These are phyloP conservation scores for Camellia sinensis DNA, from an alignment of 148 eudicot species.

Conservation along the genomic window DNA sequence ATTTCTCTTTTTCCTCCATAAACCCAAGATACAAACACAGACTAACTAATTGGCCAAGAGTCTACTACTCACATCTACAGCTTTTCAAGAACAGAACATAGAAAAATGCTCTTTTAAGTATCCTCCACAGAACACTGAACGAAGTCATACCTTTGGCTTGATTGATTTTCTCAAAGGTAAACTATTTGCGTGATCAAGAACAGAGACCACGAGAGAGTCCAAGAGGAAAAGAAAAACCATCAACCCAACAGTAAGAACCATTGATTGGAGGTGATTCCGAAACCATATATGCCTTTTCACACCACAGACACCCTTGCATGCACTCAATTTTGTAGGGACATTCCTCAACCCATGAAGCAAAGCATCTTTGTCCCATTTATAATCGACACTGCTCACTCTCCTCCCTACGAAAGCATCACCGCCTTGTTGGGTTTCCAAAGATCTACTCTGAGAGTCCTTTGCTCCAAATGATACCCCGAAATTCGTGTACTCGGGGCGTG, in stretches of 20 bases:
- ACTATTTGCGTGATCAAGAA: slow-evolving; percentile 38
- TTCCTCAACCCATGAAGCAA: slow-evolving; percentile 41
- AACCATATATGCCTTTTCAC: slow-evolving; percentile 58
- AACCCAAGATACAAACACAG: too few species aligned
- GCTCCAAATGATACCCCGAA: too few species aligned
- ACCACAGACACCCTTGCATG: slow-evolving; percentile 45
- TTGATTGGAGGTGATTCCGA: slow-evolving; percentile 43
- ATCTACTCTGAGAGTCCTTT: too few species aligned
- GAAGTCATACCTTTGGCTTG: slow-evolving; percentile 24
- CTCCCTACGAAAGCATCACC: slow-evolving; percentile 35
- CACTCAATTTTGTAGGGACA: slow-evolving; percentile 31
- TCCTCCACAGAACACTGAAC: neutral
- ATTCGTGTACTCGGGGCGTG: too few species aligned
- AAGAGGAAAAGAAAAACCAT: slow-evolving; percentile 53
- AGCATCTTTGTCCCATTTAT: slow-evolving; percentile 33
- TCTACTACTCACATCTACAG: neutral
- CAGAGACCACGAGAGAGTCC: slow-evolving; percentile 61
- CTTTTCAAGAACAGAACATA: neutral
- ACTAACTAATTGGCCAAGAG: neutral
- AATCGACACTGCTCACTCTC: slow-evolving; percentile 41
- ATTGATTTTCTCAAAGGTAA: slow-evolving; percentile 19
- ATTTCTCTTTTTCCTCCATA: too few species aligned
- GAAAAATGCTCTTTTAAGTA: neutral
- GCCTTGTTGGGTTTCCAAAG: slow-evolving; percentile 27
- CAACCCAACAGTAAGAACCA: slow-evolving; percentile 45